Evolutionary conservation across 148 eudicot genomes (phyloP).

Genomic region (Vaccinium corymbosum): DNA sequence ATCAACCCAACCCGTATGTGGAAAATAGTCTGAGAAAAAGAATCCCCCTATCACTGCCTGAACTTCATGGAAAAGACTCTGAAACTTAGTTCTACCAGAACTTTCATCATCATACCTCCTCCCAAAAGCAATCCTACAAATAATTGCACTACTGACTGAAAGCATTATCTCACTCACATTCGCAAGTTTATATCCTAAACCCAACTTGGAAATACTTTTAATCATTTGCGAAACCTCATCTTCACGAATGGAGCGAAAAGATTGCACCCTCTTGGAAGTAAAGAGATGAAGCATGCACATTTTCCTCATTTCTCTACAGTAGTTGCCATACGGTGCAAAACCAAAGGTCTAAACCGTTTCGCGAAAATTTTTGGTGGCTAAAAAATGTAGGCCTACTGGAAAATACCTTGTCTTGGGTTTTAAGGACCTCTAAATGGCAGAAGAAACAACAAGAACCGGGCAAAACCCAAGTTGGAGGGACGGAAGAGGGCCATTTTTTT

Average conservation of each 20-base stretch:
- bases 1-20: constrained; percentile 8
- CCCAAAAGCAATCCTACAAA: constrained; percentile 5
- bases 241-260: neutral
- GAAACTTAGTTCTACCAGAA: constrained; percentile 5
- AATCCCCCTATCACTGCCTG: neutral
- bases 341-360: neutral
- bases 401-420: neutral
- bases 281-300: neutral
- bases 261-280: constrained; percentile 1
- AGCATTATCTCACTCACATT: constrained; percentile 12
- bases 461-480: neutral
- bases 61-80: neutral
- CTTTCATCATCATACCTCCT: neutral
- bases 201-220: neutral
- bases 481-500: neutral
- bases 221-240: neutral
- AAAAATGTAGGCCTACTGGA: neutral
- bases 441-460: constrained; percentile 1
- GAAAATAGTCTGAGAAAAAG: constrained; percentile 11
- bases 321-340: neutral
- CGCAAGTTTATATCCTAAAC: too few relatives aligned
- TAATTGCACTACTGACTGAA: neutral
- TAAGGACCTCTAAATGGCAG: neutral
- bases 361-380: neutral
- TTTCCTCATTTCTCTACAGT: constrained; percentile 8